Conservation (phyloP, 371 early-diverging fungal species). For the Mortierella sp. region DNA sequence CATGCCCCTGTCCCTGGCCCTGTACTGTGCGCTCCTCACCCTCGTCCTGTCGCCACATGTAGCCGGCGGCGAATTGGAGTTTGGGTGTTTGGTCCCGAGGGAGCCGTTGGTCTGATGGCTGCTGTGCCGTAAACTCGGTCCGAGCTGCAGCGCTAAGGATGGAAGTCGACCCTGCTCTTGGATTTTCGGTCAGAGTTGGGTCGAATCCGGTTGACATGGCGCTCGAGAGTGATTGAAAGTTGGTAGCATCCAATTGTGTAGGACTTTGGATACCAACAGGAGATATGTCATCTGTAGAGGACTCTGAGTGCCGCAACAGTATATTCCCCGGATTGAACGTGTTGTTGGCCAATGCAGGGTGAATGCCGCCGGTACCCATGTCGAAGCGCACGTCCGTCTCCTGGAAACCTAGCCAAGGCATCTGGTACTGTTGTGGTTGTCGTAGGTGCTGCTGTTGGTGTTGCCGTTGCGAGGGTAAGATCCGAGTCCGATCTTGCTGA, state of each 20-base stretch:
- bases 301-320: neutral
- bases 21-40: constrained; percentile 10
- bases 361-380: neutral
- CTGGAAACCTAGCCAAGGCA: constrained; percentile 27
- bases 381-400: constrained; percentile 26
- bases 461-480: constrained; percentile 16
- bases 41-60: constrained; percentile 34
- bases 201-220: constrained; percentile 14
- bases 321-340: constrained; percentile 9
- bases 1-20: constrained; percentile 26
- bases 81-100: constrained; percentile 17
- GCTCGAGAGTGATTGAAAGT: constrained; percentile 21
- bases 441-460: constrained; percentile 25
- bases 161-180: constrained; percentile 2
- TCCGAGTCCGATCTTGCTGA: constrained; percentile 30
- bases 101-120: constrained; percentile 22
- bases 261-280: constrained; percentile 21
- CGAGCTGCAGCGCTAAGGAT: constrained; percentile 1
- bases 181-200: constrained; percentile 1
- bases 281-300: constrained; percentile 18
- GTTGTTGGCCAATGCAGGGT: constrained; percentile 7
- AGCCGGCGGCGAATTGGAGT: constrained; percentile 32
- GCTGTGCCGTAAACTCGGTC: constrained; percentile 20
- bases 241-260: constrained; percentile 5
- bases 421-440: constrained; percentile 20